Evolutionary conservation across 1,284 basidiomycete species (phyloP).

Genomic region (Butyriboletus pseudospeciosus): DNA sequence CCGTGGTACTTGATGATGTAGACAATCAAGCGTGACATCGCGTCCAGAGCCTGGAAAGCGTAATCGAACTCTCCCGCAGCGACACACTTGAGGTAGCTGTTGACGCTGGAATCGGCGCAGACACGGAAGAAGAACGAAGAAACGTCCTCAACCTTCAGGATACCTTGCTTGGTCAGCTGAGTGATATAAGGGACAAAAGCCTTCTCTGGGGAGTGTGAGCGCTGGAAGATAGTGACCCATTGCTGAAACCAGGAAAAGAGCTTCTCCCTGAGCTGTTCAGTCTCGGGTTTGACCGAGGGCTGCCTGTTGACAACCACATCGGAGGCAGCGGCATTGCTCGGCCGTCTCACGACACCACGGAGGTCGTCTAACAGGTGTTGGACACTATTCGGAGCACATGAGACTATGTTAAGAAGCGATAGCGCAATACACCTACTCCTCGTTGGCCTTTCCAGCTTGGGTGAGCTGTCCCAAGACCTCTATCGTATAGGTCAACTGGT

Average conservation of each 20-base stretch:
- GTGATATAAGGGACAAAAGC: slow-evolving; percentile 98
- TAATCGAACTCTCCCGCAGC: slow-evolving; percentile 72
- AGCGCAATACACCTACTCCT: slow-evolving; percentile 55
- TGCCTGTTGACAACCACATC: slow-evolving; percentile 41
- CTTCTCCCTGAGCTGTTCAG: slow-evolving; percentile 66
- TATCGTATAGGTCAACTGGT: slow-evolving; percentile 78
- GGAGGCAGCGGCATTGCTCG: slow-evolving; percentile 32
- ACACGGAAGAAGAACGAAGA: slow-evolving; percentile 99
- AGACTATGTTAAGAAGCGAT: slow-evolving; percentile 3
- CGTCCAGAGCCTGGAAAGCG: slow-evolving; percentile 91
- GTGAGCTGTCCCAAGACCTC: slow-evolving; percentile 74
- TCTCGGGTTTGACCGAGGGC: slow-evolving; percentile 59
- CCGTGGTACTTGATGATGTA: slow-evolving; percentile 99
- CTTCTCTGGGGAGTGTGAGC: slow-evolving; percentile 86
- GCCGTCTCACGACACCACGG: slow-evolving; percentile 51
- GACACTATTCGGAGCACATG: slow-evolving; percentile 37
- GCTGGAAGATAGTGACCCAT: slow-evolving; percentile 95
- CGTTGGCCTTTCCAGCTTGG: slow-evolving; percentile 74
- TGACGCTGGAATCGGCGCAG: slow-evolving; percentile 92
- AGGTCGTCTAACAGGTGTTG: slow-evolving; percentile 69
- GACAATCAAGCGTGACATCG: slow-evolving; percentile 91
- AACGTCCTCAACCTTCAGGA: slow-evolving; percentile 93
- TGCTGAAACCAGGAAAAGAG: slow-evolving; percentile 78
- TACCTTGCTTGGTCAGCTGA: slow-evolving; percentile 92
- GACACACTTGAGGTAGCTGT: slow-evolving; percentile 85